phyloP scores from a whole-genome alignment of 1,284 basidiomycete species.

The Leccinum pachyderme region DNA sequence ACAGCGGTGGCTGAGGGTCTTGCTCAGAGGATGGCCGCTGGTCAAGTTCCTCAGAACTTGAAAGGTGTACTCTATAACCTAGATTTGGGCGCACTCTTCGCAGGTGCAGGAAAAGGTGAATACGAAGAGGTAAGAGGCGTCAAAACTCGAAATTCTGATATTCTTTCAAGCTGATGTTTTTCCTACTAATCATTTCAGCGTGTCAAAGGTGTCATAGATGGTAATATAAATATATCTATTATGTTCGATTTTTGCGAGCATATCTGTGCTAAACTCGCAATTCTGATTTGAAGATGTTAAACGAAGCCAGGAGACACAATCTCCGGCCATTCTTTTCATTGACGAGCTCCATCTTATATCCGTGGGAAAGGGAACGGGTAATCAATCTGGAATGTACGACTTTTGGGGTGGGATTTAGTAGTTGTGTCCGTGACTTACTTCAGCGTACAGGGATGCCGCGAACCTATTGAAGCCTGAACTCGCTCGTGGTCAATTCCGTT shows the following conservation, averaged over 20 bases:
- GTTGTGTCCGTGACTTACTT: neutral
- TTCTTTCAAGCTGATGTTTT: neutral
- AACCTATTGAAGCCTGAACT: slow-evolving; percentile 12
- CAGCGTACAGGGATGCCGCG: slow-evolving; percentile 8
- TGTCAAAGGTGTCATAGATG: slow-evolving; percentile 3
- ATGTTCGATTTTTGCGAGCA: neutral
- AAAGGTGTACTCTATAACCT: slow-evolving; percentile 9
- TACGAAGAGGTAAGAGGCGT: slow-evolving; percentile 10
- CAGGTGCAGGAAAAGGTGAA: slow-evolving; percentile 13
- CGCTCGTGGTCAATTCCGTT: slow-evolving; percentile 11
- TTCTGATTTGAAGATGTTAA: slow-evolving; percentile 5
- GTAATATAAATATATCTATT: neutral
- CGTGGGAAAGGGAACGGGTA: slow-evolving; percentile 7
- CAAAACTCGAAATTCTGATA: neutral
- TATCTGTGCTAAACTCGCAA: neutral
- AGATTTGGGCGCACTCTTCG: slow-evolving; percentile 10
- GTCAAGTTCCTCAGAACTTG: slow-evolving; percentile 10
- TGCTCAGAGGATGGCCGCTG: slow-evolving; percentile 5
- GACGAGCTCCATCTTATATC: slow-evolving; percentile 11
- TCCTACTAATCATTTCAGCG: neutral
- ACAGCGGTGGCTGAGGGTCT: slow-evolving; percentile 10
- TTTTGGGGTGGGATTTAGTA: neutral
- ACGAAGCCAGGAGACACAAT: slow-evolving; percentile 9
- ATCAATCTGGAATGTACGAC: slow-evolving; percentile 6
- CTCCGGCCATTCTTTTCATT: slow-evolving; percentile 10